Conservation (phyloP, 228 moss, liverwort and hornwort species). For the Sphagnum magellanicum region DNA sequence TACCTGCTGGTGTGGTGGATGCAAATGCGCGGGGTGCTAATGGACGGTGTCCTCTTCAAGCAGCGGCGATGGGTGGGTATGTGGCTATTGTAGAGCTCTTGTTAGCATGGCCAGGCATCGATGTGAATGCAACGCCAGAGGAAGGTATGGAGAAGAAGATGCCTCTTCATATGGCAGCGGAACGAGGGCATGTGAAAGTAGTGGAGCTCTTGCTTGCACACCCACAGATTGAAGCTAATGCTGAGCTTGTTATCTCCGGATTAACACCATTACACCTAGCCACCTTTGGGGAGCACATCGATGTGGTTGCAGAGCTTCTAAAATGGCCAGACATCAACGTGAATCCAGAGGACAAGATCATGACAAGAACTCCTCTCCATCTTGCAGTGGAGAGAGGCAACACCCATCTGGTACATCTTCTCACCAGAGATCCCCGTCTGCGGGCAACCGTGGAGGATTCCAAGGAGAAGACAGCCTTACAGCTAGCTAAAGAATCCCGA, state of each 20-base stretch:
- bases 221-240: constrained; percentile 9
- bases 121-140: constrained; percentile 6
- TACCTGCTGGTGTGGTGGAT: not conserved
- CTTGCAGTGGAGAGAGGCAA: constrained; percentile 10
- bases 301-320: constrained; percentile 16
- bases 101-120: constrained; percentile 5
- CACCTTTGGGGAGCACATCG: constrained; percentile 11
- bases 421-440: not conserved
- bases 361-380: constrained; percentile 15
- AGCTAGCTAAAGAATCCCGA: constrained; percentile 10
- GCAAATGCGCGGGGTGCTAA: constrained; percentile 3
- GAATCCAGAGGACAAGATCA: constrained; percentile 16
- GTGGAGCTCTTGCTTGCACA: constrained; percentile 9
- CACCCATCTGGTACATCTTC: constrained; percentile 1
- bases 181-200: constrained; percentile 10
- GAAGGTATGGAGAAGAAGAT: constrained; percentile 8
- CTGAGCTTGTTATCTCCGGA: constrained; percentile 20
- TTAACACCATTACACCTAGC: constrained; percentile 28
- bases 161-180: constrained; percentile 30
- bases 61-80: constrained; percentile 16
- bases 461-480: constrained; percentile 4
- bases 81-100: constrained; percentile 15
- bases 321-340: constrained; percentile 15
- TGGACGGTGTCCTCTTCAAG: constrained; percentile 15
- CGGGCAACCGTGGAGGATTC: constrained; percentile 15